phyloP scores from a whole-genome alignment of 345 rosid species.

The Bruguiera gymnorhiza region DNA sequence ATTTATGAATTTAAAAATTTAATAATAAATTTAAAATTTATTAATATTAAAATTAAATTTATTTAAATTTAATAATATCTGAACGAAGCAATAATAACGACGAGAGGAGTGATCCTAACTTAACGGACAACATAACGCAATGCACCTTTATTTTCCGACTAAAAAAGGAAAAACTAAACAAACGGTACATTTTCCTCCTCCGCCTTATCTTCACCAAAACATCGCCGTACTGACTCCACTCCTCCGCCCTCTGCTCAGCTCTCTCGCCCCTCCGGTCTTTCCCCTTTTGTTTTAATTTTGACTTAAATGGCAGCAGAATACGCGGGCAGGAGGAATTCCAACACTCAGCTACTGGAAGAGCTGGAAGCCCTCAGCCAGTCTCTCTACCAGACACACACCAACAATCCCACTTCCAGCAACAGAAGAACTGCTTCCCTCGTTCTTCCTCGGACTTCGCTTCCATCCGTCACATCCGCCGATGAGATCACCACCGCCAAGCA shows the following conservation, averaged over 20 bases:
- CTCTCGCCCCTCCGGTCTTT: not conserved
- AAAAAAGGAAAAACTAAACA: not conserved
- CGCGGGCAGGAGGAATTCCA: constrained; percentile 57
- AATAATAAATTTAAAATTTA: no score
- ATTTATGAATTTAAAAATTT: no score
- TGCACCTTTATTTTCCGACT: not conserved
- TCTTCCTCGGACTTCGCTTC: constrained; percentile 68
- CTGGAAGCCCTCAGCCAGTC: constrained; percentile 78
- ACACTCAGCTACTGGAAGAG: constrained; percentile 70
- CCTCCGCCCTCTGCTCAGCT: not conserved
- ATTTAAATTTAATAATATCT: no score
- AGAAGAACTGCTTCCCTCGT: constrained; percentile 82
- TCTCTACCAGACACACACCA: constrained; percentile 59
- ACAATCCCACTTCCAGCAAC: constrained; percentile 1
- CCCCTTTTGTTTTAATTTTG: not conserved
- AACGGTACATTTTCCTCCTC: constrained; percentile 17
- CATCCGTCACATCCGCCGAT: constrained; percentile 33
- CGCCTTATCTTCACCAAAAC: not conserved
- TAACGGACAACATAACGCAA: no score
- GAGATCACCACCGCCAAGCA: constrained; percentile 34
- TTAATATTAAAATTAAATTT: no score
- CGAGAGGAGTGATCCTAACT: no score
- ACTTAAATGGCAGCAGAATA: constrained; percentile 45
- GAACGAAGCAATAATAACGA: no score
- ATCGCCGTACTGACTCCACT: not conserved